Conservation (phyloP, 1,284 basidiomycete species). For the Ustilago curta region DNA sequence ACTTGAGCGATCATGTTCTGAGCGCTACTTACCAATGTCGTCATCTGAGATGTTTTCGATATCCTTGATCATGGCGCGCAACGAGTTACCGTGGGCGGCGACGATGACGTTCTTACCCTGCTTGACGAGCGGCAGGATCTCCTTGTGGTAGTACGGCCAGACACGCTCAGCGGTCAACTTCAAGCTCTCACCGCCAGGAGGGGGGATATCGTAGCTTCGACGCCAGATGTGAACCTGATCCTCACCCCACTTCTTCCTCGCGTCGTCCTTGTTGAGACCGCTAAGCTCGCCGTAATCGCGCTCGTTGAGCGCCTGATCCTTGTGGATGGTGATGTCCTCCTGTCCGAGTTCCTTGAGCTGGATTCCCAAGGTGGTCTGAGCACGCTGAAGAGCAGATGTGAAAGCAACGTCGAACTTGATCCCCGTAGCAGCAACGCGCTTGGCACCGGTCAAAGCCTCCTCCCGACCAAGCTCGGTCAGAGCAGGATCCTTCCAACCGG, state of each 20-base stretch:
- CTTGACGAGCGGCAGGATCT: constrained; percentile 70
- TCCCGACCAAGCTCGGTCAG: constrained; percentile 67
- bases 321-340: constrained; percentile 66
- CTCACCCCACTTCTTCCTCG: constrained; percentile 71
- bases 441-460: constrained; percentile 67
- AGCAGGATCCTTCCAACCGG: constrained; percentile 69
- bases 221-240: constrained; percentile 71
- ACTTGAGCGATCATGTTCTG: not conserved
- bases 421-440: constrained; percentile 67
- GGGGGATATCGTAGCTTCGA: constrained; percentile 70
- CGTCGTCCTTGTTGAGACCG: constrained; percentile 71
- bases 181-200: constrained; percentile 71
- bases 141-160: constrained; percentile 70
- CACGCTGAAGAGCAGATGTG: constrained; percentile 71
- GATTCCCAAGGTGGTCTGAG: constrained; percentile 71
- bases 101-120: constrained; percentile 71
- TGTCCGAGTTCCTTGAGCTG: constrained; percentile 70
- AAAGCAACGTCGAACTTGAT: constrained; percentile 70
- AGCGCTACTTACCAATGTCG: constrained; percentile 62
- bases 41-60: constrained; percentile 70
- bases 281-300: constrained; percentile 71
- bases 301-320: constrained; percentile 71
- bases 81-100: constrained; percentile 71
- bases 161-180: constrained; percentile 71
- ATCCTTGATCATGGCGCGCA: constrained; percentile 70